These are phyloP conservation scores for Kurtzmaniella quercitrusa DNA, from an alignment of 1,139 yeast species.

Conservation along the genomic window DNA sequence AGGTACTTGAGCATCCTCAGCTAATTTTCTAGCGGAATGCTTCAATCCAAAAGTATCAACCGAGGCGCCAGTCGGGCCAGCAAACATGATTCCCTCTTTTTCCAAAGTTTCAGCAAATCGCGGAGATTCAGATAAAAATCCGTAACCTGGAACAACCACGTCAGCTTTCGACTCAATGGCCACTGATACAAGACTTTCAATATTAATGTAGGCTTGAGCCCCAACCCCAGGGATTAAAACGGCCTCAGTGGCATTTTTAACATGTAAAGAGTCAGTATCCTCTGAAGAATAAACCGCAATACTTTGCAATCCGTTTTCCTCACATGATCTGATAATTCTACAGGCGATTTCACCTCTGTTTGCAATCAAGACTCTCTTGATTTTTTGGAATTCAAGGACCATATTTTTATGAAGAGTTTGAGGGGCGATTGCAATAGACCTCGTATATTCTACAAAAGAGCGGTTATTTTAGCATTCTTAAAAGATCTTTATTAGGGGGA, in stretches of 20 bases:
- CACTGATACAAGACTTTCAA: slow-evolving; percentile 33
- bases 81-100: slow-evolving; percentile 34
- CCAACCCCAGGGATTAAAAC: slow-evolving; percentile 33
- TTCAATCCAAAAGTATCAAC: slow-evolving; percentile 31
- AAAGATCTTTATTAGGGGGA: too few species aligned
- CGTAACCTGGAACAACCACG: slow-evolving; percentile 45
- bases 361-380: slow-evolving; percentile 34
- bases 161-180: slow-evolving; percentile 37
- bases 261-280: slow-evolving; percentile 28
- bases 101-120: slow-evolving; percentile 35
- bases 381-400: slow-evolving; percentile 10
- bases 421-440: not conserved
- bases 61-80: slow-evolving; percentile 41
- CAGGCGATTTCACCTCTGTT: slow-evolving; percentile 48
- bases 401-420: not conserved
- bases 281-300: slow-evolving; percentile 39
- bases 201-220: slow-evolving; percentile 40
- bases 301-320: slow-evolving; percentile 30
- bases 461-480: too few species aligned
- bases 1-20: slow-evolving; percentile 31
- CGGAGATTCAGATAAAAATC: slow-evolving; percentile 37
- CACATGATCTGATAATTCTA: slow-evolving; percentile 36
- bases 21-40: slow-evolving; percentile 29
- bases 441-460: too few species aligned
- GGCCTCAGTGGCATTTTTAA: slow-evolving; percentile 22